These are phyloP conservation scores for Metrosideros polymorpha DNA, from an alignment of 441 rosid genomes.

Conservation along the genomic window DNA sequence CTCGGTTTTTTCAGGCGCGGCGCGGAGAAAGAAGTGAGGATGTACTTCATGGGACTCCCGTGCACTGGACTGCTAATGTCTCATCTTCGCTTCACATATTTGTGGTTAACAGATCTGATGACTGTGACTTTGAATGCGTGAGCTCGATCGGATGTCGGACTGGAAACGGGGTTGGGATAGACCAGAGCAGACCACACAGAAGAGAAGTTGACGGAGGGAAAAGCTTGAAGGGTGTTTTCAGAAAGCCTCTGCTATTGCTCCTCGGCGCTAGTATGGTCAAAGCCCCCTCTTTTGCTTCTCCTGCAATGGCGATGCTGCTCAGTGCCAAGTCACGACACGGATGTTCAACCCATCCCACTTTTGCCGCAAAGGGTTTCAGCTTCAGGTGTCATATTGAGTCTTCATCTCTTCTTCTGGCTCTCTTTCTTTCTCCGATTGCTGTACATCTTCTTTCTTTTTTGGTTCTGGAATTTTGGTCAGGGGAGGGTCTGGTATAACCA, in stretches of 20 bases:
- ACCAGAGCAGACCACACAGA: background rate
- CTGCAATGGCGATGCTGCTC: background rate
- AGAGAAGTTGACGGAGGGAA: background rate
- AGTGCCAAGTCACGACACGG: background rate
- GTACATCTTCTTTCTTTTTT: background rate
- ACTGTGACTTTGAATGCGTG: background rate
- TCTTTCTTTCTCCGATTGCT: background rate
- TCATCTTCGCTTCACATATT: background rate
- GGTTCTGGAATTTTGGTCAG: conserved; percentile 15
- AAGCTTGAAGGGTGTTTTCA: background rate
- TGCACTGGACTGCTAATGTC: background rate
- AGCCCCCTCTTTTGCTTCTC: background rate
- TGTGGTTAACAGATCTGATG: background rate
- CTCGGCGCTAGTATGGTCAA: background rate
- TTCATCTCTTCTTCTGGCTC: background rate
- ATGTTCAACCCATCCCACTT: background rate
- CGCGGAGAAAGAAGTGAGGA: background rate
- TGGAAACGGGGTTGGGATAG: background rate
- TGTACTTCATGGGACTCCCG: background rate
- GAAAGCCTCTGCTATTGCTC: background rate
- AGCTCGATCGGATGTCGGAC: background rate
- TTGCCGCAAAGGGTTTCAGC: background rate
- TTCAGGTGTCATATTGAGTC: background rate
- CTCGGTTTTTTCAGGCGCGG: background rate
- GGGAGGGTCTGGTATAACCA: conserved; percentile 15